Base-by-base conservation (phyloP, 306 rosid species). In the Malus fusca region DNA sequence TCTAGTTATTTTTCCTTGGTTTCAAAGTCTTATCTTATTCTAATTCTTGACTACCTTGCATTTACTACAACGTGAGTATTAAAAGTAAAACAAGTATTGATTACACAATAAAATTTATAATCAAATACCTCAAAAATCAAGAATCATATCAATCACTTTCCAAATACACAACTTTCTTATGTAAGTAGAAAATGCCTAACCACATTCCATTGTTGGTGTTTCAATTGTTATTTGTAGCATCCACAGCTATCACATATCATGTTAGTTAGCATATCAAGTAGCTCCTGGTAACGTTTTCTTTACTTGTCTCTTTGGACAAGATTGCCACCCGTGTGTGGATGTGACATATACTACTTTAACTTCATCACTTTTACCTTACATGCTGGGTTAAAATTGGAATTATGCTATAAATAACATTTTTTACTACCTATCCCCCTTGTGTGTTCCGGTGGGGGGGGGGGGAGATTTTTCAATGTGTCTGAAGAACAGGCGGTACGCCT, bases 401-500 rank as follows among this genome's bases (percentile, higher is more conserved):
- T 33, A 3, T 8, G 8, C 46, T 65, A 65, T 19, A 33, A 4
- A 26, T 13, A 46, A 14, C 40, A 35, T 35, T 35, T 33, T 33
- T 33, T 33, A 31, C 35, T 30, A 30, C 33, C 35, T 33, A 4
- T 33, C 1, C 5, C 35, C 35, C 2, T 33, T 6, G 37, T 33
- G 37, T 33, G 37, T 33, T 33, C 6, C 5, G 0, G n/a, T n/a
- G n/a, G n/a, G n/a, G n/a, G n/a, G n/a, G n/a, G n/a, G 6, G 35
- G 33, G 33, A 30, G 1, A 33, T 33, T 33, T 33, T 33, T 33
- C 2, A 33, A 6, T 6, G 0, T 33, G 1, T 5, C 0, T 1
- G 1, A 33, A 33, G 1, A 33, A 6, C 0, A 6, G 0, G 40
- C 0, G 0, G 9, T 6, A 35, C 8, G 2, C 0, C 9, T 1